Base-by-base conservation (phyloP, 164 flowering plant species). In the Cinnamomum micranthum region DNA sequence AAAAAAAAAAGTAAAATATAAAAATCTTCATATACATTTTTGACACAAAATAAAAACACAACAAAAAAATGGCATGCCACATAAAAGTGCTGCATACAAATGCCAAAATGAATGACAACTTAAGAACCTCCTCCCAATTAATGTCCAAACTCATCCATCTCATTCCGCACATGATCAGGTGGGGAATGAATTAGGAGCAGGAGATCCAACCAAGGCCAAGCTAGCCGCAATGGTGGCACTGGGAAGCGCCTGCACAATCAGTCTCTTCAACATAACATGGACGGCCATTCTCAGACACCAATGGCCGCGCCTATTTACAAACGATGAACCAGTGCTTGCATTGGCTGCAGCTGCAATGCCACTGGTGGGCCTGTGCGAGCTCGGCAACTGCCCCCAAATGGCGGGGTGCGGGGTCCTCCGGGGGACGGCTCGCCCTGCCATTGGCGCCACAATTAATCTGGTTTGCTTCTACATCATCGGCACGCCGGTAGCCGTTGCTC, bases 141-240 rank as follows among this genome's bases (percentile, higher is more conserved):
- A 6, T 9, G 47, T 41, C 47, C 47, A 9, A 7, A 41, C 47
- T 7, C 47, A 7, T 41, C 11, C 47, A 20, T 55, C n/a, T 55
- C 60, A 55, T 55, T 17, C 19, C 7, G 0, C n/a, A 55, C n/a
- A 33, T 19, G 22, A 79, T 77, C 85, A 92, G 98, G 97, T 94
- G 15, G 98, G 98, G 9, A 94, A 92, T 77, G 98, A 94, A 84
- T 84, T 94, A n/a, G 98, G 98, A 80, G 91, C 92, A 14, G 97
- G 97, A 22, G 87, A 80, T 71, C 98, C 97, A 4, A 77, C 85
- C 81, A 90, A 85, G 71, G 98, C 98, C 7, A 91, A 85, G 82
- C 63, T 92, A 60, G 96, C 97, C n/a, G 90, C 97, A 13, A 77
- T 82, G 81, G 96, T 94, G 20, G 97, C 97, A 20, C 68, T 92